A percentile compares a stretch with the other conserved stretches of the same genome.
These are phyloP conservation scores for Penicillium corylophilum DNA, from an alignment of 2,329 filamentous ascomycete species.

Conservation along the genomic window DNA sequence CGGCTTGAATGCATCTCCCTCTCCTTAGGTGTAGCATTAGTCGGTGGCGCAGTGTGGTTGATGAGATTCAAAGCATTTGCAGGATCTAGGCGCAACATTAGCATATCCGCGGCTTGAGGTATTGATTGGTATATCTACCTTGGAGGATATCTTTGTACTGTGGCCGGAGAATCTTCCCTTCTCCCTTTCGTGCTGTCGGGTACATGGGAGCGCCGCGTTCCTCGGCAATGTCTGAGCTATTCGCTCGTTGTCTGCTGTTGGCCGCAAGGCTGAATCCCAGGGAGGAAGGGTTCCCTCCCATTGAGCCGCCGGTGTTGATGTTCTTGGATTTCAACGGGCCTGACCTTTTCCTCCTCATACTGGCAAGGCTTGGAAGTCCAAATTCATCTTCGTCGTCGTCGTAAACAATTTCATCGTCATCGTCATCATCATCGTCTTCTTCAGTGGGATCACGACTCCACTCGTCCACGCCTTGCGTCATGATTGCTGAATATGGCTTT, in stretches of 20 bases:
- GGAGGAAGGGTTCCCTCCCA: constrained; percentile 22
- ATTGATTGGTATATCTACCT: constrained; percentile 46
- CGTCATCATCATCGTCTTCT: constrained; percentile 65
- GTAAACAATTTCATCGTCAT: constrained; percentile 70
- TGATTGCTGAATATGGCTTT: constrained; percentile 71
- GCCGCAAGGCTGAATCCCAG: constrained; percentile 36
- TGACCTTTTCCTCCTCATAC: constrained; percentile 73
- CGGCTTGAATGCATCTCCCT: constrained; percentile 81
- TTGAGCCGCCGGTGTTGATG: constrained; percentile 45
- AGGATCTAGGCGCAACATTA: constrained; percentile 54
- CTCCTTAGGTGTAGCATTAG: constrained; percentile 76
- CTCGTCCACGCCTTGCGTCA: constrained; percentile 77
- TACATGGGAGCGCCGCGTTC: constrained; percentile 81
- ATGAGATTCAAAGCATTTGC: constrained; percentile 95
- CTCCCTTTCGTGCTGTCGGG: constrained; percentile 81
- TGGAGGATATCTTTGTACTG: constrained; percentile 96
- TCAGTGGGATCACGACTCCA: constrained; percentile 60
- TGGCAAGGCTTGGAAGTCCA: constrained; percentile 86
- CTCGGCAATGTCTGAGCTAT: constrained; percentile 92
- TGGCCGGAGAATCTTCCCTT: constrained; percentile 92
- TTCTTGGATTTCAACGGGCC: constrained; percentile 33
- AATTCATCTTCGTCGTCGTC: constrained; percentile 95
- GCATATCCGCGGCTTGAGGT: not conserved
- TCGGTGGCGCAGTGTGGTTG: constrained; percentile 73
- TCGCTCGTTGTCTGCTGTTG: constrained; percentile 64